Percentiles rank a stretch among this genome's conserved stretches.
These are phyloP conservation scores for Sordariomycetes sp. DNA, from an alignment of 2,329 filamentous ascomycete genomes.

Conservation along the genomic window DNA sequence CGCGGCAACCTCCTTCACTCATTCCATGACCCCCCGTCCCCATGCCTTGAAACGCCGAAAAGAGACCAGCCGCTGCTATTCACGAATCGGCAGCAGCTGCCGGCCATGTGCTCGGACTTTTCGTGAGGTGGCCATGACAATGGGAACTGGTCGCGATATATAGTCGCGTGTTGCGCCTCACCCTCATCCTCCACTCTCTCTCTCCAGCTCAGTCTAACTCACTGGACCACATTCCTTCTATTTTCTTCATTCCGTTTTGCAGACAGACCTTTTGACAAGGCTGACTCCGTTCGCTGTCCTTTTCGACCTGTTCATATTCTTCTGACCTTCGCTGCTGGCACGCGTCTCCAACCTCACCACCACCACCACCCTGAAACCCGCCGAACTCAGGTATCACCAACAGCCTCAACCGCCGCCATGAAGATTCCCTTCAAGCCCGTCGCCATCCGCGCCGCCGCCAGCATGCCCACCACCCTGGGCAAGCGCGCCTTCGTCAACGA, in stretches of 20 bases:
- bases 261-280: constrained; percentile 1
- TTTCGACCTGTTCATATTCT: not conserved
- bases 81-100: no score
- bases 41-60: no score
- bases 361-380: no score
- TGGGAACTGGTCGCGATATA: no score
- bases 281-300: not conserved
- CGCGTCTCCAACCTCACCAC: no score
- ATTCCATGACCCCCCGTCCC: no score
- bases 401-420: not conserved
- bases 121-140: no score
- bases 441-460: not conserved
- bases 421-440: not conserved
- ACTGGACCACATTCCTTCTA: not conserved
- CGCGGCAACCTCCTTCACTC: no score
- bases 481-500: not conserved
- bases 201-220: not conserved
- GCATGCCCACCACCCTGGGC: not conserved
- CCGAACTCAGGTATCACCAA: no score
- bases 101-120: no score
- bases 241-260: not conserved
- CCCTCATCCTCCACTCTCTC: not conserved
- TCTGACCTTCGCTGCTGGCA: not conserved
- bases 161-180: no score
- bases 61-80: no score